A percentile compares a stretch with the other conserved stretches of the same genome.
These are phyloP conservation scores for Ajuga chamaepitys DNA, from an alignment of 257 asterid genomes.

Conservation along the genomic window DNA sequence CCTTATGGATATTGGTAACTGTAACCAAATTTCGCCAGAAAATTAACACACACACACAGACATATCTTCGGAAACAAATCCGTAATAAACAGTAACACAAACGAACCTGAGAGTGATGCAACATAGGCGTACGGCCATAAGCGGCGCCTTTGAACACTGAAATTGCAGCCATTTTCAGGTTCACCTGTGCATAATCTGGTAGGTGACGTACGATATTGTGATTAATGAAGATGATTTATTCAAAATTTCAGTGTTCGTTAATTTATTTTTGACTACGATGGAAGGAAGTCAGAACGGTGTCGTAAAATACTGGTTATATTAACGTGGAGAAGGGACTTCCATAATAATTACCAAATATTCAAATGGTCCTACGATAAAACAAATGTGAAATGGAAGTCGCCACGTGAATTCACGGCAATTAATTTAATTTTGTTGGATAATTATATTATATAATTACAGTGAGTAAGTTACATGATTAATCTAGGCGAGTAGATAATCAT, in stretches of 20 bases:
- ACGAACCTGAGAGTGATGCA: constrained; percentile 47
- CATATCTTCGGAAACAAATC: neutral
- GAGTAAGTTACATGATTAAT: no score
- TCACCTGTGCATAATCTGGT: no score
- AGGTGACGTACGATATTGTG: neutral
- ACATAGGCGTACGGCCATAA: constrained; percentile 37
- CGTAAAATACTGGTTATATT: no score
- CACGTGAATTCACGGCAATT: no score
- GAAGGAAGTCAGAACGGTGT: no score
- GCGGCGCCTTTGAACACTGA: constrained; percentile 48
- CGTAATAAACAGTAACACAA: neutral
- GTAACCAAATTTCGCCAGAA: constrained; percentile 9
- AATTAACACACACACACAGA: neutral
- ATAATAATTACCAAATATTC: no score
- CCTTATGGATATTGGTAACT: constrained; percentile 41
- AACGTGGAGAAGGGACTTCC: no score
- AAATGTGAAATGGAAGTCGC: no score
- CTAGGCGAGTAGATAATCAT: no score
- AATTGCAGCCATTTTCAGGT: constrained; percentile 42
- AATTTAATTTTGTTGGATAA: no score
- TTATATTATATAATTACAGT: no score
- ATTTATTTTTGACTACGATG: neutral
- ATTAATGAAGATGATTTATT: neutral
- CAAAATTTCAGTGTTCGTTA: neutral
- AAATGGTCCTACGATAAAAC: no score